Percentiles rank a stretch among this genome's conserved stretches.
These are phyloP conservation scores for Aspergillus steynii DNA, from an alignment of 495 filamentous ascomycete species.

Conservation along the genomic window DNA sequence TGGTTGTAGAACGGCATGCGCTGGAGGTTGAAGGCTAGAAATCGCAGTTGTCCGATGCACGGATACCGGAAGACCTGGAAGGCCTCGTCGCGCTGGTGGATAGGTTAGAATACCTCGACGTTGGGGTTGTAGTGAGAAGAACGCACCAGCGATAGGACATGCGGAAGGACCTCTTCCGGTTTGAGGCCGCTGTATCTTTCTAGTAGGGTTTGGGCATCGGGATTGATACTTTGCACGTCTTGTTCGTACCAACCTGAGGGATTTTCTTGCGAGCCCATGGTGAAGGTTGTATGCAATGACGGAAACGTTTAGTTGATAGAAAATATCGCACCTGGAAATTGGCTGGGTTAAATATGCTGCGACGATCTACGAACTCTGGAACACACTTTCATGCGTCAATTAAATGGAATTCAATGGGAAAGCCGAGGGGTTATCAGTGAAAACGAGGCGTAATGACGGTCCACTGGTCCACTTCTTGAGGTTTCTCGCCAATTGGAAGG, in stretches of 20 bases:
- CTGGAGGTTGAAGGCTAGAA: constrained; percentile 41
- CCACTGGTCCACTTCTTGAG: no score
- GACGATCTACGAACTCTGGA: no score
- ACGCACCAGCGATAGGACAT: constrained; percentile 42
- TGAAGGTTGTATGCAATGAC: background rate
- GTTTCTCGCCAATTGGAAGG: background rate
- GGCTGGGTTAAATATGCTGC: no score
- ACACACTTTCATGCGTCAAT: no score
- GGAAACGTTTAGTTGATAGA: background rate
- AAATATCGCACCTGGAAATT: no score
- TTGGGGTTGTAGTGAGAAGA: background rate
- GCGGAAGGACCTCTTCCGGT: constrained; percentile 38
- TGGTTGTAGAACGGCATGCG: constrained; percentile 28
- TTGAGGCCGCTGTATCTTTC: constrained; percentile 43
- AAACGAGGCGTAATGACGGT: no score
- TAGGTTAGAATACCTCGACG: background rate
- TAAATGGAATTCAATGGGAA: no score
- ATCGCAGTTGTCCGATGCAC: constrained; percentile 51
- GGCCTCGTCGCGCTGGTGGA: constrained; percentile 44
- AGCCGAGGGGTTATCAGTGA: no score
- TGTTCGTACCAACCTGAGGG: constrained; percentile 16
- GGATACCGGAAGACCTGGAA: constrained; percentile 45
- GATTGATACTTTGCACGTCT: constrained; percentile 22
- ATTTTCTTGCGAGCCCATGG: constrained; percentile 6
- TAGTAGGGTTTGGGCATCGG: constrained; percentile 31